Base-by-base conservation (phyloP, 768 basidiomycete genomes). In the Rhizopogon vesiculosus region DNA sequence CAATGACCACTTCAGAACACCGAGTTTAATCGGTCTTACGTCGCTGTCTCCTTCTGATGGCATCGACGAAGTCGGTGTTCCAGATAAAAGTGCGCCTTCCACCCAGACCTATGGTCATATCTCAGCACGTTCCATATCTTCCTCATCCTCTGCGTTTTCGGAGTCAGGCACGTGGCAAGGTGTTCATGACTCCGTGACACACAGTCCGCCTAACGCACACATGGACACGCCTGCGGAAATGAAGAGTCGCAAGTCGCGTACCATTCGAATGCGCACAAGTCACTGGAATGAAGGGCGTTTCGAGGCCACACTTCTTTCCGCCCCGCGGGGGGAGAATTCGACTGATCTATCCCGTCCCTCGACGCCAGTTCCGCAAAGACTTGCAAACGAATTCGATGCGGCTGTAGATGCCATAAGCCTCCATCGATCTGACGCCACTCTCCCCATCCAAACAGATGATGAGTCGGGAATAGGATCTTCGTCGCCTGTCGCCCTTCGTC, bases 201-300 rank as follows among this genome's bases (percentile, higher is more conserved):
- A 51, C 39, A 60, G 39, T 19, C 72, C 79, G 16, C 68, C 77
- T 5, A 60, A 53, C 38, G 51, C 61, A n/a, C 60, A 61, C 12
- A 53, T 52, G 18, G 42, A 46, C 13, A 59, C 61, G 7, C 62
- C 61, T 10, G 55, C 59, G 8, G 69, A 70, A 43, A 70, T 58
- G 53, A 66, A 66, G 43, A 65, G 61, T 5, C 70, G 75, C 50
- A 70, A 80, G 45, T 76, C 78, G 6, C 70, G 77, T 56, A 85
- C 82, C 15, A 70, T 86, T 22, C 79, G 79, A 19, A 75, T 79
- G 63, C 79, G 85, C 40, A 86, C 85, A 42, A 70, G 70, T 46
- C 78, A 77, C 28, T 87, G 82, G 84, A 77, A 76, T 39, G 80
- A 82, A 61, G 79, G 79, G 22, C 76, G 85, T 45, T 81, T 84